These are phyloP conservation scores for Aspergillus viridinutans DNA, from an alignment of 2,329 filamentous ascomycete genomes.

Conservation along the genomic window DNA sequence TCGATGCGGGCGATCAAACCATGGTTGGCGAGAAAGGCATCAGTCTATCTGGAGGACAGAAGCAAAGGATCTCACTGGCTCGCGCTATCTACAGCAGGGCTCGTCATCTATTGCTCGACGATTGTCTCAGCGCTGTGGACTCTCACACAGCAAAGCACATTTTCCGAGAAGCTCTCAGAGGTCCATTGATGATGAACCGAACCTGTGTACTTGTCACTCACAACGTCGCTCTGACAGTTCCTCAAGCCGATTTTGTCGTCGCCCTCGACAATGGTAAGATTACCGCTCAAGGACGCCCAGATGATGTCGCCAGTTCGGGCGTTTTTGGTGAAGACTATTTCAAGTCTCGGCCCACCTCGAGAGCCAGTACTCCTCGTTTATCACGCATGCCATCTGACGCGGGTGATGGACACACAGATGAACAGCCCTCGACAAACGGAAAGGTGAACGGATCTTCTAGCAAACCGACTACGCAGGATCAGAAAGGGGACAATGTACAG, in stretches of 20 bases:
- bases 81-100: constrained; percentile 95
- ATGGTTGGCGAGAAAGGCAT: constrained; percentile 97
- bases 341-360: constrained; percentile 69
- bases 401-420: constrained; percentile 58
- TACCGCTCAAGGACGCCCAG: constrained; percentile 67
- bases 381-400: constrained; percentile 75
- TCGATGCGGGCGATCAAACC: constrained; percentile 89
- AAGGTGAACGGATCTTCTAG: constrained; percentile 39
- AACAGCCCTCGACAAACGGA: constrained; percentile 47
- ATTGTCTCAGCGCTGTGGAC: constrained; percentile 93
- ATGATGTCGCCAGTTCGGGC: constrained; percentile 78
- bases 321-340: constrained; percentile 80
- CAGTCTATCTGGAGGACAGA: constrained; percentile 92
- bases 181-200: constrained; percentile 79
- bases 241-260: constrained; percentile 74
- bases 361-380: constrained; percentile 65
- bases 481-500: constrained; percentile 45
- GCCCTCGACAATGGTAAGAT: constrained; percentile 84
- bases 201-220: constrained; percentile 96
- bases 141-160: constrained; percentile 98
- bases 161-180: constrained; percentile 86
- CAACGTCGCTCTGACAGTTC: constrained; percentile 83
- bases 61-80: constrained; percentile 95
- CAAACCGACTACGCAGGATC: constrained; percentile 31
- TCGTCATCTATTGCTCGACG: constrained; percentile 83